Evolutionary conservation across 495 filamentous ascomycete genomes (phyloP).

Genomic region (Oidiodendron maius): DNA sequence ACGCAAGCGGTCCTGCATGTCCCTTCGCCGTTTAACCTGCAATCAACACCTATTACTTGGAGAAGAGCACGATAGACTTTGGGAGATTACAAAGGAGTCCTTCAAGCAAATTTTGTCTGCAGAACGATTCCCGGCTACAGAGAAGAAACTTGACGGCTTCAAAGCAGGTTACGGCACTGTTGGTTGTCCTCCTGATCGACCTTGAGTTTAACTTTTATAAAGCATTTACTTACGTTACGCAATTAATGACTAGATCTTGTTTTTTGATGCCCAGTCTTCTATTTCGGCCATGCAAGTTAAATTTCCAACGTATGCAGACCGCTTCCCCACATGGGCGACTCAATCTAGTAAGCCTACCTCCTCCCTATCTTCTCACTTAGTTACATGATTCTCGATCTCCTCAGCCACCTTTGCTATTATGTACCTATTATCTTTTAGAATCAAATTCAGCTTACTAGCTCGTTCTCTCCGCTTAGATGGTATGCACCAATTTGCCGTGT

Average conservation of each 20-base stretch:
- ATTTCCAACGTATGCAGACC: too few relatives aligned
- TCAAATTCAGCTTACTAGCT: conserved; percentile 56
- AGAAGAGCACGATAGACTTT: conserved; percentile 59
- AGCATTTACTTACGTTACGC: too few relatives aligned
- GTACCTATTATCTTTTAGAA: conserved; percentile 36
- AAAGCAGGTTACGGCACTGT: conserved; percentile 53
- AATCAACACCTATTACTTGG: conserved; percentile 57
- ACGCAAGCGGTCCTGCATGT: conserved; percentile 45
- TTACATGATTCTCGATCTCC: too few relatives aligned
- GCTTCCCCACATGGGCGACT: not conserved
- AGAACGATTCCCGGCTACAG: conserved; percentile 44
- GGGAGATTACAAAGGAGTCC: conserved; percentile 47
- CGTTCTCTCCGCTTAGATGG: conserved; percentile 56
- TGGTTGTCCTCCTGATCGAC: conserved; percentile 22
- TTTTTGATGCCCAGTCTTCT: too few relatives aligned
- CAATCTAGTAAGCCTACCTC: conserved; percentile 1
- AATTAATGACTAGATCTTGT: not conserved
- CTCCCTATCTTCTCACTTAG: not conserved
- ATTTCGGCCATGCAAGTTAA: too few relatives aligned
- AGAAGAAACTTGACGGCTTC: conserved; percentile 43
- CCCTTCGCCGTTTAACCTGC: conserved; percentile 61
- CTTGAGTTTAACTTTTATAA: too few relatives aligned
- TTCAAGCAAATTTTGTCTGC: conserved; percentile 53
- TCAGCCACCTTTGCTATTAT: conserved; percentile 63
- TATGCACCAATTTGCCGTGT: conserved; percentile 64